Evolutionary conservation across 306 rosid genomes (phyloP).

Genomic region (Acacia crassicarpa): DNA sequence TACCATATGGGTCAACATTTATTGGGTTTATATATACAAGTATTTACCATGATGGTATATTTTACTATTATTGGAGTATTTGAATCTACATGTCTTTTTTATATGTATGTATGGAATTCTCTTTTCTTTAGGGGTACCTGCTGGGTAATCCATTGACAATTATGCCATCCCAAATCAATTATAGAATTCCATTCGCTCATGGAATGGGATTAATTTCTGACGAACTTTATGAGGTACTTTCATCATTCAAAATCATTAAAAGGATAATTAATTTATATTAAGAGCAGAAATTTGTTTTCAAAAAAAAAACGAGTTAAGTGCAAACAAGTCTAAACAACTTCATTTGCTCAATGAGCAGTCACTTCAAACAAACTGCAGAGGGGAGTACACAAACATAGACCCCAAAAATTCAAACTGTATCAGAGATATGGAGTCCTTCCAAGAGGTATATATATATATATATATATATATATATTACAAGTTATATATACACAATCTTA

Average conservation of each 20-base stretch:
- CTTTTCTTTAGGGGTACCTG: slow-evolving; percentile 24
- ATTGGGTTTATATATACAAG: too few species aligned
- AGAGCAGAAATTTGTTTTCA: not conserved
- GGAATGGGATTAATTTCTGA: not conserved
- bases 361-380: slow-evolving; percentile 46
- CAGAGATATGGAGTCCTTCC: slow-evolving; percentile 18
- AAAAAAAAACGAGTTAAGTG: too few species aligned
- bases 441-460: slow-evolving; percentile 32
- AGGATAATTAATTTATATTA: not conserved
- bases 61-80: too few species aligned
- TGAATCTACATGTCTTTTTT: too few species aligned
- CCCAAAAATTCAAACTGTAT: slow-evolving; percentile 41
- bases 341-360: slow-evolving; percentile 39
- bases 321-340: not conserved
- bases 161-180: not conserved
- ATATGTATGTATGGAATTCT: not conserved
- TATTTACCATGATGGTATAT: too few species aligned
- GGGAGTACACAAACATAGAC: slow-evolving; percentile 37
- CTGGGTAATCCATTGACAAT: not conserved
- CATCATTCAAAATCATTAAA: not conserved
- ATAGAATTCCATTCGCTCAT: not conserved
- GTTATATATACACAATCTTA: not conserved
- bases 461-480: too few species aligned
- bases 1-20: too few species aligned
- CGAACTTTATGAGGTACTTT: not conserved